A percentile compares a stretch with the other conserved stretches of the same genome.
phyloP scores from a whole-genome alignment of 2,329 filamentous ascomycete species.

The Exutisphaerella laricina region DNA sequence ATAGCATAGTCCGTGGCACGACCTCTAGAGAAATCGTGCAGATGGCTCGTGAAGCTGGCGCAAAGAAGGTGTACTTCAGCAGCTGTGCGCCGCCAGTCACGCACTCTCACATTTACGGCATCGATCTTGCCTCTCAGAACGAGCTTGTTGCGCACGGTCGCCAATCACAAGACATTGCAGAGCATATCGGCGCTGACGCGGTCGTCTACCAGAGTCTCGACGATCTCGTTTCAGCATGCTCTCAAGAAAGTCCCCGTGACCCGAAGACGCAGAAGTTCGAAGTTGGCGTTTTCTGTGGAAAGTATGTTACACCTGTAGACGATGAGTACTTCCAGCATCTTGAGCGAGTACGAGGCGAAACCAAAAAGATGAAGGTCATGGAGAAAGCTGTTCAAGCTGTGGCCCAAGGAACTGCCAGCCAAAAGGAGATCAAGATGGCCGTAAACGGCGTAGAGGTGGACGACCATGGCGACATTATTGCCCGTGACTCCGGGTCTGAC shows the following conservation, averaged over 20 bases:
- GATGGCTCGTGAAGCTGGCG: conserved; percentile 81
- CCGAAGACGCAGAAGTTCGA: conserved; percentile 65
- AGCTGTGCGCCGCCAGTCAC: conserved; percentile 76
- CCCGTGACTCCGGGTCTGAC: conserved; percentile 37
- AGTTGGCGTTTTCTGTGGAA: conserved; percentile 84
- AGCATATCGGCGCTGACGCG: conserved; percentile 66
- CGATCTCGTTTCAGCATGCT: conserved; percentile 75
- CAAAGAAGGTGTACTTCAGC: conserved; percentile 75
- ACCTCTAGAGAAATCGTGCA: conserved; percentile 72
- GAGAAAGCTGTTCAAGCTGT: conserved; percentile 61
- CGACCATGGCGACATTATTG: conserved; percentile 52
- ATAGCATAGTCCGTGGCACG: conserved; percentile 82
- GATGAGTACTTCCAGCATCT: conserved; percentile 78
- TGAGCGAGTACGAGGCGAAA: conserved; percentile 64
- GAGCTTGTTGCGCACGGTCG: conserved; percentile 68
- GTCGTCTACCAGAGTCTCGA: conserved; percentile 73
- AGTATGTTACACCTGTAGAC: conserved; percentile 75
- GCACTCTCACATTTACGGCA: conserved; percentile 81
- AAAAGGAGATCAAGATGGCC: conserved; percentile 57
- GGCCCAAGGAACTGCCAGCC: conserved; percentile 55
- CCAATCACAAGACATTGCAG: conserved; percentile 55
- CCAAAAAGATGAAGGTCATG: conserved; percentile 60
- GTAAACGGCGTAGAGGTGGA: conserved; percentile 57
- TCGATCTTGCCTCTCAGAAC: conserved; percentile 65
- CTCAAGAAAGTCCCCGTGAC: conserved; percentile 59